Base-by-base conservation (phyloP, 192 early-diverging fungal species). In the Backusella morwellensis region DNA sequence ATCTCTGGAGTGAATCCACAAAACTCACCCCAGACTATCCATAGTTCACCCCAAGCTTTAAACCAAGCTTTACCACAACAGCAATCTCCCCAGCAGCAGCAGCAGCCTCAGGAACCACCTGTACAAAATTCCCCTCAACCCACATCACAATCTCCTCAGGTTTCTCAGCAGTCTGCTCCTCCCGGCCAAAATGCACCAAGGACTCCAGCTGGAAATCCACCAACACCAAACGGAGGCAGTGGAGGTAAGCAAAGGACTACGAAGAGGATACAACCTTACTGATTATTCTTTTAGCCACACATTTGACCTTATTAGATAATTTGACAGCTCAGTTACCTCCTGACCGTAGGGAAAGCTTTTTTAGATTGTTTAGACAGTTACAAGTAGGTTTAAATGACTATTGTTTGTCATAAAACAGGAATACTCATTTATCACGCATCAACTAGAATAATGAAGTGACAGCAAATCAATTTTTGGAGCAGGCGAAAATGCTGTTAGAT, bases 391-490 rank as follows among this genome's bases (percentile, higher is more conserved):
- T 6, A 4, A 40, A 14, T 6, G 7, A 6, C 35, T 38, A 3
- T 21, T 70, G 14, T 9, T 42, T 34, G 40, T 14, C 26, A 29
- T 7, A 41, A 21, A 44, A 7, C 15, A 14, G n/a, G 40, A 70
- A 9, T 38, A 26, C 23, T 70, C n/a, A 70, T 70, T 3, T 26
- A 26, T 42, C 19, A 26, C 47, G 21, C 12, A 14, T 8, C 32
- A 40, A 66, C 3, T 56, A 86, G 85, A 77, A 73, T 19, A 84
- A 82, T 50, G 80, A 63, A 6, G 80, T 86, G 6, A 82, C 81
- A 3, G 83, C 85, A 11, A 75, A 76, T 35, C 79, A 84, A 66
- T 86, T 86, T 56, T 75, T 86, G 75, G 73, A 70, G 0, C 75
- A 79, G 50, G 83, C 85, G 42, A 68, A 76, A 50, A 68, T 35